Evolutionary conservation across 352 stramenopile genomes (phyloP).

Genomic region (Pythium angustatum): DNA sequence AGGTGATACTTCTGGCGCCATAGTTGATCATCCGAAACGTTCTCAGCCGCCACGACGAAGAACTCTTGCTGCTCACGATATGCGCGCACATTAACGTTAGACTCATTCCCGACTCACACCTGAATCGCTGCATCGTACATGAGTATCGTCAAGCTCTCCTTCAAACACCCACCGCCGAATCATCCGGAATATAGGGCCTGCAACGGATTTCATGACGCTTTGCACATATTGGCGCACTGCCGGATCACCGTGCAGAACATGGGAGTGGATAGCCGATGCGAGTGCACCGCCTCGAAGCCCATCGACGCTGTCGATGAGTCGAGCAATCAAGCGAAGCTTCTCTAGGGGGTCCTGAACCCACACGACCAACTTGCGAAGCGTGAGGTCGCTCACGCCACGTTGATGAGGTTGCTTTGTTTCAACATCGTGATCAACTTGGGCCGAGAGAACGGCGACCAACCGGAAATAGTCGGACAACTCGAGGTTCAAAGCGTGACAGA

Average conservation of each 20-base stretch:
- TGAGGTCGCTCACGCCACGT: slow-evolving; percentile 60
- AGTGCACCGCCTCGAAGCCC: slow-evolving; percentile 86
- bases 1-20: slow-evolving; percentile 88
- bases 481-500: slow-evolving; percentile 89
- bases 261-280: slow-evolving; percentile 88
- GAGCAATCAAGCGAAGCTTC: slow-evolving; percentile 87
- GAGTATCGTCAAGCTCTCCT: slow-evolving; percentile 81
- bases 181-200: slow-evolving; percentile 84
- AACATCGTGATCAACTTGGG: slow-evolving; percentile 87
- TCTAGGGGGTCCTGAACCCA: slow-evolving; percentile 90
- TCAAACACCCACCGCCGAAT: slow-evolving; percentile 89
- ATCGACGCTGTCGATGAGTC: slow-evolving; percentile 88
- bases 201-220: slow-evolving; percentile 77
- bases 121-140: slow-evolving; percentile 45
- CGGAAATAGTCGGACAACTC: slow-evolving; percentile 93
- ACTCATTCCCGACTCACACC: background rate
- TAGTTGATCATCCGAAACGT: slow-evolving; percentile 76
- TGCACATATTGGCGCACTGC: slow-evolving; percentile 69
- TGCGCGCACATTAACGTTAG: background rate
- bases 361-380: slow-evolving; percentile 86
- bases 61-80: slow-evolving; percentile 71
- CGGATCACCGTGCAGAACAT: slow-evolving; percentile 91
- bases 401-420: slow-evolving; percentile 48
- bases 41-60: slow-evolving; percentile 79
- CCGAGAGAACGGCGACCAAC: slow-evolving; percentile 90